Evolutionary conservation across 371 early-diverging fungal genomes (phyloP).

Genomic region (Mucor mucedo): DNA sequence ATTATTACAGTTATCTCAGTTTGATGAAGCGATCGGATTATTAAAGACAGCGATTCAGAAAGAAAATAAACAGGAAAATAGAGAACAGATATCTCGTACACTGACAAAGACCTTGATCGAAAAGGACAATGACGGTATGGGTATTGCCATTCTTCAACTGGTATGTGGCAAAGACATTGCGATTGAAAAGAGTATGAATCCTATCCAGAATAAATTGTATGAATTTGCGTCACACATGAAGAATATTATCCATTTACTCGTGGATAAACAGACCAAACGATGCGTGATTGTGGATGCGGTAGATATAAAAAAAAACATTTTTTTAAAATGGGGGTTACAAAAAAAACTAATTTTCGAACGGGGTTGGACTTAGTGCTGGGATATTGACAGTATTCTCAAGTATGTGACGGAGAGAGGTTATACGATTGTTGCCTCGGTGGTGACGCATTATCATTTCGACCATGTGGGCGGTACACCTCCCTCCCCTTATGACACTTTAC

Average conservation of each 20-base stretch:
- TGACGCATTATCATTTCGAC: constrained; percentile 88
- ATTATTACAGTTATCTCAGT: constrained; percentile 53
- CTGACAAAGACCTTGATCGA: constrained; percentile 61
- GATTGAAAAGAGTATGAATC: constrained; percentile 51
- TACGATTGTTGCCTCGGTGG: constrained; percentile 71
- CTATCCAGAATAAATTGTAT: constrained; percentile 76
- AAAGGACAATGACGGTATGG: constrained; percentile 61
- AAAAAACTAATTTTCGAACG: not conserved
- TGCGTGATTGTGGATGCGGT: constrained; percentile 84
- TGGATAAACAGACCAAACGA: constrained; percentile 64
- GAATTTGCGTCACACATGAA: constrained; percentile 82
- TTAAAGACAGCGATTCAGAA: constrained; percentile 59
- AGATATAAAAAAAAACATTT: constrained; percentile 17
- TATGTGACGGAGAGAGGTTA: constrained; percentile 62
- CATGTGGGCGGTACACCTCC: constrained; percentile 81
- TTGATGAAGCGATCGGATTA: constrained; percentile 63
- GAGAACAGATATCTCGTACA: constrained; percentile 52
- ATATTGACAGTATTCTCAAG: constrained; percentile 78
- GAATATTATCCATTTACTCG: constrained; percentile 83
- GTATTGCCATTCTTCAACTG: constrained; percentile 69
- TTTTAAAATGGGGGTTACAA: not conserved
- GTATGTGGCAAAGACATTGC: constrained; percentile 76
- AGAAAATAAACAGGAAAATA: constrained; percentile 58
- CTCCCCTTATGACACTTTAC: constrained; percentile 79
- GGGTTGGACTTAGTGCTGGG: constrained; percentile 77